These are phyloP conservation scores for Pyrus hybrid DNA, from an alignment of 331 rosid species.

Conservation along the genomic window DNA sequence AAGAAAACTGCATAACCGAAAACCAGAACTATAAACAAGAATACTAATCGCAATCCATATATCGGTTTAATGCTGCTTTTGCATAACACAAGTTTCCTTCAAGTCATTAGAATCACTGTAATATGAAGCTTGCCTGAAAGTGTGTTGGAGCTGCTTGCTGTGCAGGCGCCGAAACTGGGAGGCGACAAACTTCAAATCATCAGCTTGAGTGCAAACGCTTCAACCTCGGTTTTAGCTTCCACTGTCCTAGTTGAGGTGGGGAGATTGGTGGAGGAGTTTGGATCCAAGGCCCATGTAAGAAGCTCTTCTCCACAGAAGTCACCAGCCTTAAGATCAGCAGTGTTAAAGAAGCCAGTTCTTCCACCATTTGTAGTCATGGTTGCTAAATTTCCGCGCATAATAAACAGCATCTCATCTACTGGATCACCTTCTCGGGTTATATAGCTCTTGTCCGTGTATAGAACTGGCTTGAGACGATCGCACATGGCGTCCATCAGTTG, in stretches of 20 bases:
- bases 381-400: slow-evolving; percentile 55
- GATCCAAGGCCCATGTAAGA: slow-evolving; percentile 86
- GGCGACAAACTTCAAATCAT: slow-evolving; percentile 63
- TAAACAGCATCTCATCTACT: slow-evolving; percentile 77
- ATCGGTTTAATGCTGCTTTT: not conserved
- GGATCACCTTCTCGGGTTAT: slow-evolving; percentile 79
- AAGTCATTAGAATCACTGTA: not conserved
- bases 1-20: not conserved
- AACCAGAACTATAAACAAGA: not conserved
- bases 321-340: slow-evolving; percentile 50
- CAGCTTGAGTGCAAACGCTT: slow-evolving; percentile 79
- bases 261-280: slow-evolving; percentile 40
- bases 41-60: not conserved
- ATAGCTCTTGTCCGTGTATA: slow-evolving; percentile 51
- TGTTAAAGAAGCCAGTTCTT: slow-evolving; percentile 58
- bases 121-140: slow-evolving; percentile 52
- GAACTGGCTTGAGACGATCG: slow-evolving; percentile 62
- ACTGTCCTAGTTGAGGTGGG: slow-evolving; percentile 78
- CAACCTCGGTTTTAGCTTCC: slow-evolving; percentile 57
- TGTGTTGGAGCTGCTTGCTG: slow-evolving; percentile 52
- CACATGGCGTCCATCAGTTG: slow-evolving; percentile 63
- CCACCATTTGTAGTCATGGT: slow-evolving; percentile 59
- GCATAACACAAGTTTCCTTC: not conserved
- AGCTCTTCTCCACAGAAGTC: slow-evolving; percentile 96
- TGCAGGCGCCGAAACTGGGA: slow-evolving; percentile 63